Conservation (phyloP, 2,329 filamentous ascomycete species). For the Epichloe brachyelytri region DNA sequence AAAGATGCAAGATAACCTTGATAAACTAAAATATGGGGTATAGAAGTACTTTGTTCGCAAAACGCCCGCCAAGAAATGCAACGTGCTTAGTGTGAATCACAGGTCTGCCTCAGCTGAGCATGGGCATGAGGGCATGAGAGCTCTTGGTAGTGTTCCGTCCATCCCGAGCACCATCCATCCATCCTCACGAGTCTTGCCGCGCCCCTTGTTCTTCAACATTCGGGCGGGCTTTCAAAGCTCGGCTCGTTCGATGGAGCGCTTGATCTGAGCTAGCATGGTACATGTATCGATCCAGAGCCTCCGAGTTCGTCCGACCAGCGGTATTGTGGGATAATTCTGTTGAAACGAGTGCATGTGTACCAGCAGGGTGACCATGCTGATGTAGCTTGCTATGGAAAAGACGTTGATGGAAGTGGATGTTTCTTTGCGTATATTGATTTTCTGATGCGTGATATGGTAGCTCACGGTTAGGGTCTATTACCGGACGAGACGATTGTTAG, state of each 20-base stretch:
- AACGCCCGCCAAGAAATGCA: background rate
- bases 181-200: too few relatives aligned
- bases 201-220: too few relatives aligned
- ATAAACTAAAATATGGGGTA: background rate
- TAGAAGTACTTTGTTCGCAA: background rate
- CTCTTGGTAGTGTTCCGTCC: background rate
- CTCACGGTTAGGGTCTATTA: conserved; percentile 54
- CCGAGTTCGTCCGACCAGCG: conserved; percentile 33
- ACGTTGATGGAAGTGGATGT: conserved; percentile 66
- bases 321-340: conserved; percentile 47
- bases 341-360: conserved; percentile 52
- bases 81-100: background rate
- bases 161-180: background rate
- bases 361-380: conserved; percentile 59
- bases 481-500: background rate
- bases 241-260: conserved; percentile 18
- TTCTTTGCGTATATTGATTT: conserved; percentile 68
- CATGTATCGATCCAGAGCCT: conserved; percentile 23
- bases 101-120: too few relatives aligned
- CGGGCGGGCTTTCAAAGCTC: conserved; percentile 13
- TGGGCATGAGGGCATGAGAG: background rate
- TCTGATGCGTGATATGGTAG: conserved; percentile 66
- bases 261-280: conserved; percentile 16
- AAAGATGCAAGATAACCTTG: background rate
- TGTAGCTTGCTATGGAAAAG: conserved; percentile 63